These are phyloP conservation scores for Nyssa sinensis DNA, from an alignment of 148 eudicot genomes.

Conservation along the genomic window DNA sequence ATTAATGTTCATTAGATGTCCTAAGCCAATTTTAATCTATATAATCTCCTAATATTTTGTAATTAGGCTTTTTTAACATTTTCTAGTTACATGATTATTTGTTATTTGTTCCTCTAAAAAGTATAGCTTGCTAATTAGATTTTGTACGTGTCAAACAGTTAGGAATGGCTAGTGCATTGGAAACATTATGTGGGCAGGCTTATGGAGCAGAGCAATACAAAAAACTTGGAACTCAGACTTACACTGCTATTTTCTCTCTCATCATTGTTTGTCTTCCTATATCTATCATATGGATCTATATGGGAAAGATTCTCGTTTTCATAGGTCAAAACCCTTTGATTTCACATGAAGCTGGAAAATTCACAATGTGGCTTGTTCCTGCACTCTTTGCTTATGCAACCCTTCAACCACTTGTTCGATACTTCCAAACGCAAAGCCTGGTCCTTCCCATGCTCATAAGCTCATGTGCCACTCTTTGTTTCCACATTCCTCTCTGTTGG, in stretches of 20 bases:
- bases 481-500: slow-evolving; percentile 79
- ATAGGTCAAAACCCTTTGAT: slow-evolving; percentile 75
- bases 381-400: slow-evolving; percentile 58
- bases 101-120: background rate
- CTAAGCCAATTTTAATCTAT: no score
- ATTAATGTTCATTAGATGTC: no score
- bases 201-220: slow-evolving; percentile 79
- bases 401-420: slow-evolving; percentile 73
- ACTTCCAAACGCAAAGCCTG: slow-evolving; percentile 71
- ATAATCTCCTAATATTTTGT: no score
- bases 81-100: no score
- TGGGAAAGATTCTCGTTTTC: slow-evolving; percentile 51
- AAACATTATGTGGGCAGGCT: slow-evolving; percentile 86
- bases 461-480: slow-evolving; percentile 39
- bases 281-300: slow-evolving; percentile 58
- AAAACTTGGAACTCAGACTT: slow-evolving; percentile 75
- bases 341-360: slow-evolving; percentile 73
- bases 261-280: slow-evolving; percentile 62
- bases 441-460: slow-evolving; percentile 64
- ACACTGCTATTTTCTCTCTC: slow-evolving; percentile 74
- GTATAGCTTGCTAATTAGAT: background rate
- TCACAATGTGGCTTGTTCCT: slow-evolving; percentile 58
- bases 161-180: slow-evolving; percentile 78
- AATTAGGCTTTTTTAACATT: no score
- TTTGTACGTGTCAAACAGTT: slow-evolving; percentile 41